phyloP scores from a whole-genome alignment of 2,329 filamentous ascomycete genomes.

The Harringtonia lauricola region DNA sequence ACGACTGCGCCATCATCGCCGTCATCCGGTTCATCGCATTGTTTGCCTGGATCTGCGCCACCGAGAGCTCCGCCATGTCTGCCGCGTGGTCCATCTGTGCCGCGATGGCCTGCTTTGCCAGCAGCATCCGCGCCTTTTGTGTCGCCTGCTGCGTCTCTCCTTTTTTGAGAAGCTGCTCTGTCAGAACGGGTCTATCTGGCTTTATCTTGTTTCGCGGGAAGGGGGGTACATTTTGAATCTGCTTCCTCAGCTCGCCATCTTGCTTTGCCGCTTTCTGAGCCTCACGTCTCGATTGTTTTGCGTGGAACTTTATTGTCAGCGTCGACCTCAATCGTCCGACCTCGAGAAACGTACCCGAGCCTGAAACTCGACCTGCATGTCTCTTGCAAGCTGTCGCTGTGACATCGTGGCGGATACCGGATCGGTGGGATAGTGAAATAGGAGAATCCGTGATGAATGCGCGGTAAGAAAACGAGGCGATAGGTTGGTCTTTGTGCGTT shows the following conservation, averaged over 20 bases:
- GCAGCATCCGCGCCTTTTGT: conserved; percentile 51
- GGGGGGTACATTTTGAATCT: conserved; percentile 42
- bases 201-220: not conserved
- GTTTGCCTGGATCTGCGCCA: conserved; percentile 52
- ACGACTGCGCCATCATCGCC: conserved; percentile 50
- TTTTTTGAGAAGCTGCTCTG: conserved; percentile 40
- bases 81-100: conserved; percentile 54
- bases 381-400: conserved; percentile 46
- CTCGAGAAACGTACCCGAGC: too few species aligned
- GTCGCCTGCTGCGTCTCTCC: conserved; percentile 53
- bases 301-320: too few species aligned
- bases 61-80: conserved; percentile 51
- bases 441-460: not conserved
- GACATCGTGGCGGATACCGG: conserved; percentile 31
- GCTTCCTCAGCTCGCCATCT: conserved; percentile 49
- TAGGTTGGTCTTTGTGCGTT: too few species aligned
- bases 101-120: conserved; percentile 50
- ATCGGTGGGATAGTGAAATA: too few species aligned
- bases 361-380: conserved; percentile 54
- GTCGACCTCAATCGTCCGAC: too few species aligned
- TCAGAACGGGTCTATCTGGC: not conserved
- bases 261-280: conserved; percentile 50
- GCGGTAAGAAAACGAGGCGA: too few species aligned
- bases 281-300: conserved; percentile 50
- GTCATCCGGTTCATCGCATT: conserved; percentile 57